Percentiles rank a stretch among this genome's conserved stretches.
Conservation (phyloP, 83 land plant genomes). For the Isoetes engelmannii region DNA sequence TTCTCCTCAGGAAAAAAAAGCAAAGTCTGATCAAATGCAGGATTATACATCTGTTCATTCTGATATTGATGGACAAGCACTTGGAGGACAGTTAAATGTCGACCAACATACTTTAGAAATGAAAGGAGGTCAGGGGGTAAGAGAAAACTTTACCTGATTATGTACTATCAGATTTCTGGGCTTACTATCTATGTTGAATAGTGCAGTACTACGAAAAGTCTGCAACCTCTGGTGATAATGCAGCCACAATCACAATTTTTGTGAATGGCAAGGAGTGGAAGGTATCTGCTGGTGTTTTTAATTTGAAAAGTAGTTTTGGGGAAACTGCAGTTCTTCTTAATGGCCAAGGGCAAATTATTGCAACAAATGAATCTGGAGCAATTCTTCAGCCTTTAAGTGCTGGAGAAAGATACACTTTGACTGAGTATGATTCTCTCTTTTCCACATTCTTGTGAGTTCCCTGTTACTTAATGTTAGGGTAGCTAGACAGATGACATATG, state of each 20-base stretch:
- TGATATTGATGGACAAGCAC: conserved; percentile 9
- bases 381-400: too few relatives aligned
- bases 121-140: too few relatives aligned
- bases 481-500: too few relatives aligned
- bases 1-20: conserved; percentile 21
- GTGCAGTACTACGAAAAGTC: neutral
- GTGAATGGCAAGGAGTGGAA: neutral
- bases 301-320: neutral
- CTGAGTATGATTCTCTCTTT: too few relatives aligned
- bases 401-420: too few relatives aligned
- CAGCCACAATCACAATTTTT: neutral
- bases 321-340: neutral
- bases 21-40: conserved; percentile 10
- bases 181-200: neutral
- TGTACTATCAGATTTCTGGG: neutral
- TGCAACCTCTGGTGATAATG: neutral
- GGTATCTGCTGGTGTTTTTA: conserved; percentile 1
- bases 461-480: too few relatives aligned
- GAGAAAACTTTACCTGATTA: neutral
- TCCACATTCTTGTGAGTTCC: too few relatives aligned
- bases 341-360: conserved; percentile 5
- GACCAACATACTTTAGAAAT: neutral
- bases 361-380: neutral
- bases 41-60: conserved; percentile 10
- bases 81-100: conserved; percentile 1